Evolutionary conservation across 495 filamentous ascomycete genomes (phyloP).

Genomic region (Podospora pseudocomata): DNA sequence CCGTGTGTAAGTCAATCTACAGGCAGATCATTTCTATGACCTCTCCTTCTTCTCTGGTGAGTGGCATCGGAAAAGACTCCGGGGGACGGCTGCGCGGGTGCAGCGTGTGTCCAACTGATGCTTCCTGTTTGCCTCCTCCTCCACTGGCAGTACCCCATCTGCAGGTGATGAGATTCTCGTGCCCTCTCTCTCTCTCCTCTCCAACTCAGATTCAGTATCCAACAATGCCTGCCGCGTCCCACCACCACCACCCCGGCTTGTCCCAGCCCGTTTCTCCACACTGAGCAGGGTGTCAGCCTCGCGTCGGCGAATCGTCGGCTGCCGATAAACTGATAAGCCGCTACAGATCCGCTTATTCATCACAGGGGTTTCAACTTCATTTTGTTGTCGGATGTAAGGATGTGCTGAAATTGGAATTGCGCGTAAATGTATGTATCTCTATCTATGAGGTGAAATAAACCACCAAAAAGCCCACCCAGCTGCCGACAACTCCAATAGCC

Average conservation of each 20-base stretch:
- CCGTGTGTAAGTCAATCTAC: conserved; percentile 8
- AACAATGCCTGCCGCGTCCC: conserved; percentile 18
- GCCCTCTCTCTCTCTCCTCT: not conserved
- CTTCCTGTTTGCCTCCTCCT: not conserved
- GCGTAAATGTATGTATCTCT: conserved; percentile 5
- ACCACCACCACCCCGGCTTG: not conserved
- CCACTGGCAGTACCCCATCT: not conserved
- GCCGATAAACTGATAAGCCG: not conserved
- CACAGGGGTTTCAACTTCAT: conserved; percentile 12
- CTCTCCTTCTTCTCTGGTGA: not conserved
- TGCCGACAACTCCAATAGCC: conserved; percentile 90
- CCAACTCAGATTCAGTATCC: conserved; percentile 1
- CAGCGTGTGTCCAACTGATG: conserved; percentile 13
- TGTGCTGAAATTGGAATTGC: not conserved
- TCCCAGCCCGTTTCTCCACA: not conserved
- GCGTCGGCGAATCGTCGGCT: conserved; percentile 22
- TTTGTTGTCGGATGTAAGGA: not conserved
- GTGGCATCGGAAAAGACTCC: not conserved
- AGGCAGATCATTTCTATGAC: not conserved
- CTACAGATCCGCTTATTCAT: conserved; percentile 11
- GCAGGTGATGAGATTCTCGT: conserved; percentile 4
- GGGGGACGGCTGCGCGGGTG: not conserved
- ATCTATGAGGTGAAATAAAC: conserved; percentile 76
- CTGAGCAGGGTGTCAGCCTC: conserved; percentile 18
- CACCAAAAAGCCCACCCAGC: conserved; percentile 93